Conservation (phyloP, 495 filamentous ascomycete species). For the Aspergillus funiculosus region DNA sequence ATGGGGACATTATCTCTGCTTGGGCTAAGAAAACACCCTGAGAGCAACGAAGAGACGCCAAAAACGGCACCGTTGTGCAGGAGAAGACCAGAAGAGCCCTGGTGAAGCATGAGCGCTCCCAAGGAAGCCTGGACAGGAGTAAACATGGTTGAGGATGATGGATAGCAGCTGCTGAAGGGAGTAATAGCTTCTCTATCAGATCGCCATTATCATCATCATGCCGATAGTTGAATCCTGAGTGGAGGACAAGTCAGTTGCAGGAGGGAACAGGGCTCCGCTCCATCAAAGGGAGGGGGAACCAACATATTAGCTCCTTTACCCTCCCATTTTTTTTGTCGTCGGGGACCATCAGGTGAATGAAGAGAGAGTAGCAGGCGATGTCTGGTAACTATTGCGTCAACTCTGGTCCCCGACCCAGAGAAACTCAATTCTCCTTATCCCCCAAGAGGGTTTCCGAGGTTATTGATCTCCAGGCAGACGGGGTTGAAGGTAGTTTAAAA, state of each 20-base stretch:
- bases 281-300: background rate
- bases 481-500: too few species aligned
- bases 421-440: constrained; percentile 16
- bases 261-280: background rate
- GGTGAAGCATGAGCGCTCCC: constrained; percentile 51
- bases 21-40: constrained; percentile 34
- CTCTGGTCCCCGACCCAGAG: constrained; percentile 16
- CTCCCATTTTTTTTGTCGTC: constrained; percentile 2
- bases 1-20: constrained; percentile 42
- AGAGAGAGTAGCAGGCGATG: too few species aligned
- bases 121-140: constrained; percentile 52
- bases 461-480: background rate
- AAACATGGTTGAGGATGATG: constrained; percentile 42
- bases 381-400: constrained; percentile 10
- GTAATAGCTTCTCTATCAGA: too few species aligned
- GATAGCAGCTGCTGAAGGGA: too few species aligned
- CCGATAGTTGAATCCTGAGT: too few species aligned
- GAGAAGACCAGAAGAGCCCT: constrained; percentile 49
- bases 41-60: constrained; percentile 49
- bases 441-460: constrained; percentile 7
- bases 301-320: too few species aligned
- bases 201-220: too few species aligned
- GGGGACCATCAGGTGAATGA: constrained; percentile 10
- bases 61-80: constrained; percentile 49
- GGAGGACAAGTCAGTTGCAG: background rate